A percentile compares a stretch with the other conserved stretches of the same genome.
phyloP scores from a whole-genome alignment of 495 filamentous ascomycete species.

The Aspergillus baeticus region DNA sequence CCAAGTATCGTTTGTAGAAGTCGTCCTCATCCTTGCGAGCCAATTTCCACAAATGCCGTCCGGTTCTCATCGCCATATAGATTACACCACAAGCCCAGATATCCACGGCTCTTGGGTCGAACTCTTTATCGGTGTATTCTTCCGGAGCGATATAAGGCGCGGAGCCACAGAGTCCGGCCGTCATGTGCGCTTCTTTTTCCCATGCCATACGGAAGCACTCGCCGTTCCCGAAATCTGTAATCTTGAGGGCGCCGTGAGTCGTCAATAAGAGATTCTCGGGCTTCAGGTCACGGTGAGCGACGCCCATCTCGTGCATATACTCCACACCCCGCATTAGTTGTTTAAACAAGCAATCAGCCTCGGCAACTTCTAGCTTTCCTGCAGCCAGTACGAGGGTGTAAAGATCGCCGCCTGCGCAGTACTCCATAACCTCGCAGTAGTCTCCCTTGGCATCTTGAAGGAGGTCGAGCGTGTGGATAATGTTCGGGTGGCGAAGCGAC shows the following conservation, averaged over 20 bases:
- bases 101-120: constrained; percentile 94
- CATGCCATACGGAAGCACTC: constrained; percentile 99
- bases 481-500: constrained; percentile 92
- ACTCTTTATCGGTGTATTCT: constrained; percentile 92
- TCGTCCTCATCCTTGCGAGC: constrained; percentile 96
- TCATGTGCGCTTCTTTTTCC: constrained; percentile 98
- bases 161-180: constrained; percentile 90
- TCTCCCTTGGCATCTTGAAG: constrained; percentile 95
- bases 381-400: constrained; percentile 93
- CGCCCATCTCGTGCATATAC: constrained; percentile 99
- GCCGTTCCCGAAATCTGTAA: constrained; percentile 98
- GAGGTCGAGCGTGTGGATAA: constrained; percentile 96
- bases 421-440: constrained; percentile 99
- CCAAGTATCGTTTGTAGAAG: constrained; percentile 90
- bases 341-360: constrained; percentile 99
- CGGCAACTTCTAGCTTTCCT: constrained; percentile 86
- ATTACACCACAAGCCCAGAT: constrained; percentile 98
- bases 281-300: constrained; percentile 95
- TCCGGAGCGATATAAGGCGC: constrained; percentile 98
- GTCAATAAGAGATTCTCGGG: constrained; percentile 96
- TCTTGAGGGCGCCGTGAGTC: constrained; percentile 91
- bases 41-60: constrained; percentile 92
- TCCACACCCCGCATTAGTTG: constrained; percentile 99
- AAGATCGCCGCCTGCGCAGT: constrained; percentile 93
- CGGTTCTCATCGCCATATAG: constrained; percentile 99